Base-by-base conservation (phyloP, 1,139 yeast genomes). In the Saccharomyces hybrid region DNA sequence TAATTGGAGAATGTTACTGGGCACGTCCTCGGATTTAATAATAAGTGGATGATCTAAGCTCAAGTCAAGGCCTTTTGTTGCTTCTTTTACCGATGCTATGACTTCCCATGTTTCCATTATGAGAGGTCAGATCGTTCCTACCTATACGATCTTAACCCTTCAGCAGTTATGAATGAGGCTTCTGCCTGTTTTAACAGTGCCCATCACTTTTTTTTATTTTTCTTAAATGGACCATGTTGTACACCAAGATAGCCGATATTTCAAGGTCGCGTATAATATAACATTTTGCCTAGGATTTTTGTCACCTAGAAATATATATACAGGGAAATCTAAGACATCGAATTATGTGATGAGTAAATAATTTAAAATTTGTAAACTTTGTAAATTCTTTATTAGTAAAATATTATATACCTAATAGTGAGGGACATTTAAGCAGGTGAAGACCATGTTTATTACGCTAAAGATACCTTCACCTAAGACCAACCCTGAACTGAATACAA, bases 401-500 rank as follows among this genome's bases (percentile, higher is more conserved):
- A 38, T 38, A 16, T 8, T 38, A 11, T 53, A 48, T 53, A 48
- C 47, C 62, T 62, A 77, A 49, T 75, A 68, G 63, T 78, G 82
- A 2, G 82, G 81, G 5, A 77, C 75, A 4, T 71, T 70, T 57
- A 88, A 64, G 61, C 88, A 81, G 0, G 96, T 85, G 64, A 90
- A 74, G 2, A 86, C 63, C 91, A 93, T 85, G 34, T 88, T 85
- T 42, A 88, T 74, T 20, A 87, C 88, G 66, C 96, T 88, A 60
- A 89, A 81, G 51, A 91, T 75, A 0, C 99, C 98, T 70, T 93
- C 99, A 14, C 99, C 99, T 41, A 93, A 74, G 1, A 93, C 96
- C 59, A 93, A 75, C 0, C 99, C 99, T 64, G 95, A 85, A 62
- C 96, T 88, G 61, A 88, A 83, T 26, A 93, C 90, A 58, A 91